phyloP scores from a whole-genome alignment of 495 filamentous ascomycete species.

The Lepraria neglecta region DNA sequence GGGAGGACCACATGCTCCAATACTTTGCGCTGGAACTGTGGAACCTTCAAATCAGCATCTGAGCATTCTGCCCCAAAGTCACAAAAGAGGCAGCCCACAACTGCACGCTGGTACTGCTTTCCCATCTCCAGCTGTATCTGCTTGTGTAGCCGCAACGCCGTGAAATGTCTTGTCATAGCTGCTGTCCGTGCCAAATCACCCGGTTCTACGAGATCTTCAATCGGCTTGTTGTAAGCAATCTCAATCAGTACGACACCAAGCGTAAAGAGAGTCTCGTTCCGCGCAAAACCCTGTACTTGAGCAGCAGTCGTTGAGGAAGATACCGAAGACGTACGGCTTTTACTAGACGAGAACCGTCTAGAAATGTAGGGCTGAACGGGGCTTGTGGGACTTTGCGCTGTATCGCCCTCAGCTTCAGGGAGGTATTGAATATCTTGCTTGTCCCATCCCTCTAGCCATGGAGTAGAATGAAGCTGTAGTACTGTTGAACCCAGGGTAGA shows the following conservation, averaged over 20 bases:
- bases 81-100: slow-evolving; percentile 12
- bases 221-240: slow-evolving; percentile 11
- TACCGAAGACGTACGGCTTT: background rate
- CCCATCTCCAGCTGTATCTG: slow-evolving; percentile 11
- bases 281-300: background rate
- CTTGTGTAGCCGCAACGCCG: background rate
- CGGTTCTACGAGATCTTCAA: slow-evolving; percentile 2
- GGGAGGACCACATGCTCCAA: slow-evolving; percentile 9
- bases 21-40: slow-evolving; percentile 9
- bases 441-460: slow-evolving; percentile 8
- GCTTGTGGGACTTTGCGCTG: background rate
- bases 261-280: slow-evolving; percentile 11
- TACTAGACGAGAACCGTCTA: slow-evolving; percentile 3
- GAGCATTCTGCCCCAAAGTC: slow-evolving; percentile 11
- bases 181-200: background rate
- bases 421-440: slow-evolving; percentile 15
- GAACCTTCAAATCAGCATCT: slow-evolving; percentile 19
- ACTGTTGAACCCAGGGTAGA: slow-evolving; percentile 10
- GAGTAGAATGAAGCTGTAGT: slow-evolving; percentile 13
- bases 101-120: slow-evolving; percentile 19
- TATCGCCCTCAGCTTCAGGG: background rate
- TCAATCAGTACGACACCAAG: slow-evolving; percentile 10
- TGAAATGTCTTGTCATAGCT: background rate
- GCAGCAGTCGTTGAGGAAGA: background rate
- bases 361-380: slow-evolving; percentile 12